Evolutionary conservation across 345 rosid species (phyloP).

Genomic region (Eucalyptus victrix): DNA sequence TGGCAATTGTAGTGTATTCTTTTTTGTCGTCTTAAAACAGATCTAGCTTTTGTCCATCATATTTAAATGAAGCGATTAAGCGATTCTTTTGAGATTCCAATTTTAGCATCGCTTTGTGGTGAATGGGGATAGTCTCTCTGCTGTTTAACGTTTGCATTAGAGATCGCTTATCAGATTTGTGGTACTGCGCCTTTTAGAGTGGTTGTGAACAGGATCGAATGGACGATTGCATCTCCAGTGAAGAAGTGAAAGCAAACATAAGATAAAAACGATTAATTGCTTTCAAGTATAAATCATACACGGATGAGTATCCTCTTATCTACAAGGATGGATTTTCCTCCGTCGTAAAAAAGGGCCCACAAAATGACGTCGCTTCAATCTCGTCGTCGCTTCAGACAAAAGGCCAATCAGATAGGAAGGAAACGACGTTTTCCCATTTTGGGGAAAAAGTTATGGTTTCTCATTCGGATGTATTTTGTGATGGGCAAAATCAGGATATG

Average conservation of each 20-base stretch:
- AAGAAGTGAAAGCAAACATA: neutral
- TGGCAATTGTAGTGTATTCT: neutral
- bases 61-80: neutral
- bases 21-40: neutral
- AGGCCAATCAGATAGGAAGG: neutral
- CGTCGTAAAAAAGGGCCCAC: neutral
- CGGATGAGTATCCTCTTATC: neutral
- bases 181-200: neutral
- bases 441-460: neutral
- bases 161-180: neutral
- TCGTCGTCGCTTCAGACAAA: neutral
- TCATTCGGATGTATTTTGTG: neutral
- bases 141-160: neutral
- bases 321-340: neutral
- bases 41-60: neutral
- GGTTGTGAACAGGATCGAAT: neutral
- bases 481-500: neutral
- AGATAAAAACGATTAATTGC: neutral
- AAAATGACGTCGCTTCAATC: neutral
- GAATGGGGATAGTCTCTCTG: neutral
- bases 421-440: neutral
- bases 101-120: neutral
- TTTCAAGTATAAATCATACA: neutral
- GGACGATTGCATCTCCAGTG: neutral
- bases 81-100: neutral